phyloP scores from a whole-genome alignment of 257 asterid genomes.

The Ehretia macrophylla region DNA sequence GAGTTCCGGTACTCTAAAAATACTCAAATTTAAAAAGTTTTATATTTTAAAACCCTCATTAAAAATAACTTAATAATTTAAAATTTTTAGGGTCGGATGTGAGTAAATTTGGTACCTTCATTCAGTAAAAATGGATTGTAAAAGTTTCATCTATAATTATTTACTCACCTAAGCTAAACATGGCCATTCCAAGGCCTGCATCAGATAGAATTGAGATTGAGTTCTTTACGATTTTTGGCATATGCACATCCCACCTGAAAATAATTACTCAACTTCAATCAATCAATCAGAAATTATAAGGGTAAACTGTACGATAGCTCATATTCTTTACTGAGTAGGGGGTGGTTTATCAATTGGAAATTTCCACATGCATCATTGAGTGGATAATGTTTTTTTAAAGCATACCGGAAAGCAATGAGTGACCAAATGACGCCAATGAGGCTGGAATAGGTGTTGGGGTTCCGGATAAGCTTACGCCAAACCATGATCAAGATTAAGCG shows the following conservation, averaged over 20 bases:
- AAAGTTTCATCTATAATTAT: too few species aligned
- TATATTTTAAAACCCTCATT: too few species aligned
- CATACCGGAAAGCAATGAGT: slow-evolving; percentile 59
- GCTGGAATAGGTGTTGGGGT: slow-evolving; percentile 97
- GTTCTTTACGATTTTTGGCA: slow-evolving; percentile 65
- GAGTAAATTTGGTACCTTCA: too few species aligned
- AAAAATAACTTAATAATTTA: too few species aligned
- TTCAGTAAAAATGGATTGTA: too few species aligned
- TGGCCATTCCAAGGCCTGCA: slow-evolving; percentile 99
- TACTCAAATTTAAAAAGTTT: too few species aligned
- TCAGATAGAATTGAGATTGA: slow-evolving; percentile 82
- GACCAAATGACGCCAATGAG: slow-evolving; percentile 95
- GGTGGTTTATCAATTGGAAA: background rate
- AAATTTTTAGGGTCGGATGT: too few species aligned
- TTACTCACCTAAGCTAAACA: slow-evolving; percentile 88
- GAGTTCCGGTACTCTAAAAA: too few species aligned
- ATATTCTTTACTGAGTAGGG: background rate
- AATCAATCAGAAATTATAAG: too few species aligned
- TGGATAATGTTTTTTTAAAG: background rate
- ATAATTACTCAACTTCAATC: background rate
- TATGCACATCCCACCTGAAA: slow-evolving; percentile 80
- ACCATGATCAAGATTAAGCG: slow-evolving; percentile 95
- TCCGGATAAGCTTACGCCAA: slow-evolving; percentile 97
- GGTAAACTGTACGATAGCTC: too few species aligned
- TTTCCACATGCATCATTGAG: background rate